Percentiles rank a stretch among this genome's conserved stretches.
These are phyloP conservation scores for Plectosphaerella sp. DNA, from an alignment of 2,329 filamentous ascomycete genomes.

Conservation along the genomic window DNA sequence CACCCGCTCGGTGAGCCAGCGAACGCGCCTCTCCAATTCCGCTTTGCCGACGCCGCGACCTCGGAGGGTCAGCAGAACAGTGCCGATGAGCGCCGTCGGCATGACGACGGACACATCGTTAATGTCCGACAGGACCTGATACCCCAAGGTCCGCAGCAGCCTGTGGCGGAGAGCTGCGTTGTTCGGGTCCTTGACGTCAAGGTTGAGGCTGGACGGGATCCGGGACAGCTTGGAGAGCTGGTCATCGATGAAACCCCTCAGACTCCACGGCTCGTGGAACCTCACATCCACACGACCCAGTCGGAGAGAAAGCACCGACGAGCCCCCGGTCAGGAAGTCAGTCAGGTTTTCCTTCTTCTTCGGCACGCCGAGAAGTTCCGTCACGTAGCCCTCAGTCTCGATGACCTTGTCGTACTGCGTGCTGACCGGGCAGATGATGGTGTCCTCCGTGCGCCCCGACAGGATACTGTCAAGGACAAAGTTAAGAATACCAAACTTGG, in stretches of 20 bases:
- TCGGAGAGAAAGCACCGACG: slow-evolving; percentile 82
- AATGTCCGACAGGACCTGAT: slow-evolving; percentile 89
- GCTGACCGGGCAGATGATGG: slow-evolving; percentile 90
- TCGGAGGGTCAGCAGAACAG: slow-evolving; percentile 83
- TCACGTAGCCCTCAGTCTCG: slow-evolving; percentile 95
- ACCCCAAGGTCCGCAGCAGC: slow-evolving; percentile 80
- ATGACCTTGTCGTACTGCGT: slow-evolving; percentile 99
- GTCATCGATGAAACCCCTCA: slow-evolving; percentile 74
- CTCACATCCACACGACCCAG: slow-evolving; percentile 90
- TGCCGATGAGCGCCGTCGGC: slow-evolving; percentile 94
- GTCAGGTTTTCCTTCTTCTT: slow-evolving; percentile 93
- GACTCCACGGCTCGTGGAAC: slow-evolving; percentile 94
- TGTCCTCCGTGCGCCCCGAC: slow-evolving; percentile 82
- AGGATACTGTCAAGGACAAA: slow-evolving; percentile 89
- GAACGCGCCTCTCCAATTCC: slow-evolving; percentile 79
- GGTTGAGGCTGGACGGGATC: slow-evolving; percentile 40
- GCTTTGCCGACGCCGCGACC: slow-evolving; percentile 86
- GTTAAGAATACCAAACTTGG: slow-evolving; percentile 91
- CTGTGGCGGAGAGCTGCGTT: slow-evolving; percentile 59
- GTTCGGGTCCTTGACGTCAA: slow-evolving; percentile 41
- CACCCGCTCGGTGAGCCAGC: slow-evolving; percentile 84
- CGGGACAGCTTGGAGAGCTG: slow-evolving; percentile 60
- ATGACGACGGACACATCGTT: slow-evolving; percentile 96
- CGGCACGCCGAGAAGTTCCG: slow-evolving; percentile 85
- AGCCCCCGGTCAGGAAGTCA: slow-evolving; percentile 80